Conservation (phyloP, 2,329 filamentous ascomycete genomes). For the Lizonia empirigonia region DNA sequence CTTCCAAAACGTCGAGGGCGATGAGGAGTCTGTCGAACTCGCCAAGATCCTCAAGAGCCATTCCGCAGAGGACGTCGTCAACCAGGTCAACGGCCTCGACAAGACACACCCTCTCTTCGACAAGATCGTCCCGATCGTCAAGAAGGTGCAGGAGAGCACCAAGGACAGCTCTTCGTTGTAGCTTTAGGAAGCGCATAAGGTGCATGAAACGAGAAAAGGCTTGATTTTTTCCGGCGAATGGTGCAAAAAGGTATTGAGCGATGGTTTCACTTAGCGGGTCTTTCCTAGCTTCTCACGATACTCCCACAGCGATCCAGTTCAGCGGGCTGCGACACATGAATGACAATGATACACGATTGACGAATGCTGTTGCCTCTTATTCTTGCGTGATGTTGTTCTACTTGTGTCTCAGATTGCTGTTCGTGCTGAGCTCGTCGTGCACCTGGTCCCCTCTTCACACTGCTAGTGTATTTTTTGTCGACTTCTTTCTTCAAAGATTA, state of each 20-base stretch:
- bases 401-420: too few species aligned
- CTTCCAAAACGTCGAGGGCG: slow-evolving; percentile 92
- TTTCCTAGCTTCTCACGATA: slow-evolving; percentile 18
- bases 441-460: too few species aligned
- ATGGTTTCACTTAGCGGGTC: slow-evolving; percentile 17
- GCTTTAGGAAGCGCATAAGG: background rate
- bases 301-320: slow-evolving; percentile 12
- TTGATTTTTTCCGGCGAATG: slow-evolving; percentile 16
- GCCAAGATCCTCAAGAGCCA: slow-evolving; percentile 82
- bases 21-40: slow-evolving; percentile 86
- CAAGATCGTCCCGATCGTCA: slow-evolving; percentile 76
- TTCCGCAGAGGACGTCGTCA: slow-evolving; percentile 74
- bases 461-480: too few species aligned
- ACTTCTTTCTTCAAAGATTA: too few species aligned
- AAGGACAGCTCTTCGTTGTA: slow-evolving; percentile 18
- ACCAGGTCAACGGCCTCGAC: slow-evolving; percentile 81
- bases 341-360: slow-evolving; percentile 17
- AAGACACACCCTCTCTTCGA: slow-evolving; percentile 76
- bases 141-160: slow-evolving; percentile 70
- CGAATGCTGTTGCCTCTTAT: background rate
- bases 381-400: too few species aligned
- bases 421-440: too few species aligned
- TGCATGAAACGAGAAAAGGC: slow-evolving; percentile 4
- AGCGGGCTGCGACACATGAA: slow-evolving; percentile 14
- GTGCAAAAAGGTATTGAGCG: slow-evolving; percentile 18